phyloP scores from a whole-genome alignment of 2,329 filamentous ascomycete species.

The Ophiocordyceps australis region DNA sequence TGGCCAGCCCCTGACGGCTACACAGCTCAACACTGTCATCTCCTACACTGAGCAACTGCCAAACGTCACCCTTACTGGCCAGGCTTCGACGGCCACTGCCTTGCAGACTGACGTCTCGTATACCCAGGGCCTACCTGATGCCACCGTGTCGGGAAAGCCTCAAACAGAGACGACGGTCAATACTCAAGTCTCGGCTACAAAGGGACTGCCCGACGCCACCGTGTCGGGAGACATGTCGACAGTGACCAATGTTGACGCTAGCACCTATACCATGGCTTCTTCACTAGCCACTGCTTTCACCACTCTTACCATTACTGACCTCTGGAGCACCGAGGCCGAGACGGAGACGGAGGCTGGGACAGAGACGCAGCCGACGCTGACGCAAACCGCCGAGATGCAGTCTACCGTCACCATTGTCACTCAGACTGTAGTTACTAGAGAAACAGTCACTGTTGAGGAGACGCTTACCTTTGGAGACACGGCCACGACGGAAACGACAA shows the following conservation, averaged over 20 bases:
- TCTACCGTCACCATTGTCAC: too few species aligned
- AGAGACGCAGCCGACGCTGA: too few species aligned
- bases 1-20: slow-evolving; percentile 3
- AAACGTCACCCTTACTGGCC: slow-evolving; percentile 11
- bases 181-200: slow-evolving; percentile 10
- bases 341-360: too few species aligned
- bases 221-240: slow-evolving; percentile 13
- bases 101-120: slow-evolving; percentile 6
- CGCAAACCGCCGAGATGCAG: too few species aligned
- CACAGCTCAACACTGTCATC: slow-evolving; percentile 1
- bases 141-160: slow-evolving; percentile 10
- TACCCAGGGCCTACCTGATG: slow-evolving; percentile 8
- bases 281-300: slow-evolving; percentile 5
- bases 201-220: slow-evolving; percentile 12
- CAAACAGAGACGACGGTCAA: slow-evolving; percentile 12
- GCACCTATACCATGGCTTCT: too few species aligned
- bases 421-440: too few species aligned
- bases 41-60: slow-evolving; percentile 6
- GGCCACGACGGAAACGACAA: too few species aligned
- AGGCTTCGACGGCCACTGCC: slow-evolving; percentile 7
- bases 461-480: too few species aligned
- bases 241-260: slow-evolving; percentile 9
- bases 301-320: slow-evolving; percentile 12
- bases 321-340: slow-evolving; percentile 10
- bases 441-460: too few species aligned